Evolutionary conservation across 805 yeast genomes (phyloP).

Genomic region (Ogataea angusta): DNA sequence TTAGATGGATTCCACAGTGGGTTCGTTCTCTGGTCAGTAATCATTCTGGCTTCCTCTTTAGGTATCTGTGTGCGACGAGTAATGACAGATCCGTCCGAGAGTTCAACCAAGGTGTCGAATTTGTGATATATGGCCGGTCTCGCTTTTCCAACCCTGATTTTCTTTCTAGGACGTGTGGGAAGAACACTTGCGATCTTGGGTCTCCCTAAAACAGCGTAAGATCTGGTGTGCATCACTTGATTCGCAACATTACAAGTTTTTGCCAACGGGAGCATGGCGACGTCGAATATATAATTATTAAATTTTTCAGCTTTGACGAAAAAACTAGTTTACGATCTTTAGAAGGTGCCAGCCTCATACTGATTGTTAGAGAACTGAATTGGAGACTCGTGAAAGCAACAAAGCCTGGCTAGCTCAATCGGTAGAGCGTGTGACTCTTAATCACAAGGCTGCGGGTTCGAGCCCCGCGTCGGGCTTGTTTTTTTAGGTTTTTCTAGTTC

Average conservation of each 20-base stretch:
- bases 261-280: background rate
- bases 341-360: too few relatives aligned
- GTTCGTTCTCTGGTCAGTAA: constrained; percentile 84
- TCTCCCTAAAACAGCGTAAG: constrained; percentile 27
- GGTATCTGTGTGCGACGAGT: constrained; percentile 84
- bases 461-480: constrained; percentile 26
- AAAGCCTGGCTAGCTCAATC: constrained; percentile 27
- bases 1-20: constrained; percentile 88
- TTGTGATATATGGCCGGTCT: constrained; percentile 92
- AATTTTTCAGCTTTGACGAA: constrained; percentile 6
- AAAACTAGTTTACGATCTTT: too few relatives aligned
- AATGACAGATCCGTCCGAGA: constrained; percentile 91
- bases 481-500: background rate
- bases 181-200: constrained; percentile 28
- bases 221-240: constrained; percentile 13
- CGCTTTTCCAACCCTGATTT: constrained; percentile 75
- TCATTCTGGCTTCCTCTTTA: constrained; percentile 76
- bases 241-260: background rate
- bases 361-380: background rate
- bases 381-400: background rate
- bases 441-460: constrained; percentile 29
- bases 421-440: constrained; percentile 30
- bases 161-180: constrained; percentile 58
- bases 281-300: background rate
- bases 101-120: constrained; percentile 84